Conservation (phyloP, 1,139 yeast genomes). For the Kodamaea plutei region DNA sequence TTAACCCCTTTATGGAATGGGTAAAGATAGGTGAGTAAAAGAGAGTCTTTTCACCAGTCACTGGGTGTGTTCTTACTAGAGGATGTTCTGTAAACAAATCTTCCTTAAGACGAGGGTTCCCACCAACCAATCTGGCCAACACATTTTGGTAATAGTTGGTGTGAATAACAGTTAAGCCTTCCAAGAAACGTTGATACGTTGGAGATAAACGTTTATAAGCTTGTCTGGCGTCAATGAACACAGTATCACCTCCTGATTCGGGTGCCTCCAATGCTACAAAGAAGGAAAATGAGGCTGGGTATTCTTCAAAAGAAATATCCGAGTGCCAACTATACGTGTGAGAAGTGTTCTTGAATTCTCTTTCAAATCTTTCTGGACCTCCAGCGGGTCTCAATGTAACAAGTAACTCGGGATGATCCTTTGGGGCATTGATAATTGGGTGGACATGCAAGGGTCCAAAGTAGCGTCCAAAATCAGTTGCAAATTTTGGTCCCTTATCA, state of each 20-base stretch:
- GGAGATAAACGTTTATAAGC: conserved; percentile 32
- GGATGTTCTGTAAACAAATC: conserved; percentile 27
- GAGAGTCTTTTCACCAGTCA: conserved; percentile 24
- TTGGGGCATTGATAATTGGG: conserved; percentile 26
- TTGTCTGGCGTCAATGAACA: conserved; percentile 29
- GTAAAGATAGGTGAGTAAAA: conserved; percentile 21
- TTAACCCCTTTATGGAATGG: conserved; percentile 22
- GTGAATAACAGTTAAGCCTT: conserved; percentile 25
- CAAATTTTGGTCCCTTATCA: conserved; percentile 27
- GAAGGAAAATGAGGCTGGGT: conserved; percentile 28
- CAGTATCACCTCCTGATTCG: conserved; percentile 31
- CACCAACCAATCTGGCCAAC: conserved; percentile 13
- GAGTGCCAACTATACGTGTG: conserved; percentile 25
- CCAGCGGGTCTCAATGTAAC: conserved; percentile 30
- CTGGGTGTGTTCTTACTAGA: conserved; percentile 27
- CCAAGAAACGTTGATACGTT: conserved; percentile 23
- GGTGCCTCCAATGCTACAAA: conserved; percentile 33
- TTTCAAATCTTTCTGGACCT: conserved; percentile 19
- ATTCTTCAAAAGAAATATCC: conserved; percentile 29
- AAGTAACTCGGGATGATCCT: conserved; percentile 25
- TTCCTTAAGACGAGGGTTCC: conserved; percentile 17
- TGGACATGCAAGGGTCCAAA: conserved; percentile 33
- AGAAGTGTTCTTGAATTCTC: conserved; percentile 18
- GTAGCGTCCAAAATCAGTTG: conserved; percentile 25
- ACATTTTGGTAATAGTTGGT: conserved; percentile 23